Percentiles rank a stretch among this genome's conserved stretches.
phyloP scores from a whole-genome alignment of 2,329 filamentous ascomycete genomes.

The Phyllosticta citriasiana region DNA sequence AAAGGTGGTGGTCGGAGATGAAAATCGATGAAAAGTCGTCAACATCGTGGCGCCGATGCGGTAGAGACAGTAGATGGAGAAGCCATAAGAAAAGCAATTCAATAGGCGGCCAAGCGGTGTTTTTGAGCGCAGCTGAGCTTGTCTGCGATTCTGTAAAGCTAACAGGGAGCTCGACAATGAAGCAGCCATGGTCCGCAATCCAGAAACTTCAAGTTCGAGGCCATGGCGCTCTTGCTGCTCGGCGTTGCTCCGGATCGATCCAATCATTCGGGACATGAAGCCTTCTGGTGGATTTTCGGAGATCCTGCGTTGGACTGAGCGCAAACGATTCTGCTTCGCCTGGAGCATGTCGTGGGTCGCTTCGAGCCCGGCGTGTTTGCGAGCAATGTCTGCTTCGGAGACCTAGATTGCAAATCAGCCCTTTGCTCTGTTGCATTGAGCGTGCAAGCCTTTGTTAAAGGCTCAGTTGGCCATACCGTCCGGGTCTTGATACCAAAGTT shows the following conservation, averaged over 20 bases:
- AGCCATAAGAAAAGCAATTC: slow-evolving; percentile 54
- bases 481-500: slow-evolving; percentile 58
- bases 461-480: slow-evolving; percentile 32
- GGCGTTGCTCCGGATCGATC: slow-evolving; percentile 54
- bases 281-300: slow-evolving; percentile 40
- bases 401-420: slow-evolving; percentile 23
- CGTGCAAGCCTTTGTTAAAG: no score
- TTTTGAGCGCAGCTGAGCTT: slow-evolving; percentile 55
- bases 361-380: slow-evolving; percentile 70
- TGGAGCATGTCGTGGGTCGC: slow-evolving; percentile 71
- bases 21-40: slow-evolving; percentile 53
- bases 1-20: slow-evolving; percentile 37
- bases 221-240: slow-evolving; percentile 43
- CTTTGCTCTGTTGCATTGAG: slow-evolving; percentile 10
- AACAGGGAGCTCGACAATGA: slow-evolving; percentile 57
- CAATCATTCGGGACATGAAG: slow-evolving; percentile 64
- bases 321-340: slow-evolving; percentile 62
- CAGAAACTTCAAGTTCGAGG: slow-evolving; percentile 65
- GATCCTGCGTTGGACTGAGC: slow-evolving; percentile 57
- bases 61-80: slow-evolving; percentile 77
- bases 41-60: slow-evolving; percentile 64
- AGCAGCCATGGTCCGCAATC: slow-evolving; percentile 69
- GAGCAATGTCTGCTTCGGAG: slow-evolving; percentile 61
- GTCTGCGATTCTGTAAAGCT: slow-evolving; percentile 52
- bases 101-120: slow-evolving; percentile 58